These are phyloP conservation scores for Wickerhamomyces silvicola DNA, from an alignment of 805 yeast species.

Conservation along the genomic window DNA sequence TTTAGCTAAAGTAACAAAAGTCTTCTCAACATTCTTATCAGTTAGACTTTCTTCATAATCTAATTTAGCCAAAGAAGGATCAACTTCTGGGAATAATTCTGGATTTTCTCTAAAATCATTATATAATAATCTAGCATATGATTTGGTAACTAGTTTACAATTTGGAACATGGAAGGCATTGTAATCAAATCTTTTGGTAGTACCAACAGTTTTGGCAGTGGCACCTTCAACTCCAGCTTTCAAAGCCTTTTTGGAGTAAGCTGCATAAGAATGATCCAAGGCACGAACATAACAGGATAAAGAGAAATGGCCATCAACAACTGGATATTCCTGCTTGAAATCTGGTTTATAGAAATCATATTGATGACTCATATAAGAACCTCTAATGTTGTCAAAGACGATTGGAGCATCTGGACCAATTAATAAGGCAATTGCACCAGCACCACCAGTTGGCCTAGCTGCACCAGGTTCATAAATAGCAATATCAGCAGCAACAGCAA, in stretches of 20 bases:
- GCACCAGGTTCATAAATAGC: constrained; percentile 96
- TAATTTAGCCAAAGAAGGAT: constrained; percentile 38
- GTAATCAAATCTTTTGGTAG: constrained; percentile 76
- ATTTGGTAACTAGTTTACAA: constrained; percentile 89
- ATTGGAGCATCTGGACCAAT: constrained; percentile 98
- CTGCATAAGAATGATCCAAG: constrained; percentile 75
- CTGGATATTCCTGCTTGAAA: constrained; percentile 92
- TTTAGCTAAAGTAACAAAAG: constrained; percentile 71
- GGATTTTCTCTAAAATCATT: constrained; percentile 79
- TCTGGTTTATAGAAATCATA: constrained; percentile 98
- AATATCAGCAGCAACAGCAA: constrained; percentile 96
- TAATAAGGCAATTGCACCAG: constrained; percentile 89
- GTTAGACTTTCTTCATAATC: constrained; percentile 73
- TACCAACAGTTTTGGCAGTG: constrained; percentile 54
- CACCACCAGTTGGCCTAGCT: constrained; percentile 99
- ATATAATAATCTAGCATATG: constrained; percentile 86
- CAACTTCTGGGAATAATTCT: constrained; percentile 54
- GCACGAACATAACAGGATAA: constrained; percentile 92
- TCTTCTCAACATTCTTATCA: constrained; percentile 79
- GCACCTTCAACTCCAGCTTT: constrained; percentile 39
- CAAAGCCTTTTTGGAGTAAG: constrained; percentile 72
- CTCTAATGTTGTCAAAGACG: constrained; percentile 83
- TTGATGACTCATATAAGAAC: constrained; percentile 92
- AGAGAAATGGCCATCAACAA: constrained; percentile 96
- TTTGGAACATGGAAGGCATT: constrained; percentile 98